Evolutionary conservation across 192 early-diverging fungal genomes (phyloP), one percentile per base, ranked within the genome.

Genomic region (Coemansia sp.): DNA sequence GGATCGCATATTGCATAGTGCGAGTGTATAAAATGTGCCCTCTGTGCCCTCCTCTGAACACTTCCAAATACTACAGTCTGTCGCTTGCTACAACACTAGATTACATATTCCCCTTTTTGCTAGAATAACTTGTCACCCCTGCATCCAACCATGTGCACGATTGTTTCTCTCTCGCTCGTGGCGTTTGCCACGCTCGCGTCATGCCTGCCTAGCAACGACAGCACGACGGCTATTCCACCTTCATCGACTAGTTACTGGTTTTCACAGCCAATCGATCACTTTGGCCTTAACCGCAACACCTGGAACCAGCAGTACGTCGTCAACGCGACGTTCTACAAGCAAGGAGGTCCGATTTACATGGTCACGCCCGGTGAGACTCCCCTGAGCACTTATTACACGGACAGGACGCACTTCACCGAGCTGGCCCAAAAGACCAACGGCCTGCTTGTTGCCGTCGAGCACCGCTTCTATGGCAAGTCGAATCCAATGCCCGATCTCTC

Each of bases 401-500:
- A 74, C 43, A 16, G 62, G 3, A 61, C 62, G 2, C 69, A 71
- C 58, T 65, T 80, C 20, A 60, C 49, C 44, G 70, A 81, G 38
- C 52, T 89, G 47, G 86, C 86, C 0, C 71, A 85, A 59, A 65
- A 74, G 12, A 84, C 85, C 1, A 75, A 85, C 50, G 89, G 84
- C 22, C 59, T 88, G 2, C 62, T 89, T 12, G 83, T 89, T 6
- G 71, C 70, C 2, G 38, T 89, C 29, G 87, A 91, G 65, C 89
- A 89, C 59, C 64, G 89, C 37, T 89, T 82, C 71, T 89, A 88
- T 38, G 88, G 88, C 9, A 64, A 72, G 15, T 84, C 85, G 1
- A 83, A 83, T 39, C 82, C 84, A 5, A 74, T 80, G 69, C 73
- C 78, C 12, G 78, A 80, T 43, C 72, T 80, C 32, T 71, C 69